Percentiles rank a stretch among this genome's conserved stretches.
Conservation (phyloP, 2,329 filamentous ascomycete species). For the Stenocarpella maydis region DNA sequence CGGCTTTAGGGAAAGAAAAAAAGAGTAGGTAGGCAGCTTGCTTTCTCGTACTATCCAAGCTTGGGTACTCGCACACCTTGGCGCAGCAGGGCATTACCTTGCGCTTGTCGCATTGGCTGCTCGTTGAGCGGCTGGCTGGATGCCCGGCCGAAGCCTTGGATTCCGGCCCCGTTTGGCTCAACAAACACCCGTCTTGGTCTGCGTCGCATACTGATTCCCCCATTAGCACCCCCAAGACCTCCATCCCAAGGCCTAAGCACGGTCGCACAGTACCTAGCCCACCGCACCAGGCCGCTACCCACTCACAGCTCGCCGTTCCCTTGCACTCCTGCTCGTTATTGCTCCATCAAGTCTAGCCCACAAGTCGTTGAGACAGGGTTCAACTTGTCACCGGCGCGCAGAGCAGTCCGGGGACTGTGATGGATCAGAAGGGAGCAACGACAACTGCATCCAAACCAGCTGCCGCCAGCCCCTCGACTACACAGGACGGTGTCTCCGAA, state of each 20-base stretch:
- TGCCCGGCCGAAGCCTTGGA: background rate
- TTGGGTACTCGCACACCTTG: background rate
- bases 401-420: constrained; percentile 29
- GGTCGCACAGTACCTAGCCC: constrained; percentile 28
- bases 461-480: constrained; percentile 16
- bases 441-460: constrained; percentile 28
- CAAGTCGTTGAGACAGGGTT: constrained; percentile 32
- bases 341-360: constrained; percentile 32
- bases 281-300: constrained; percentile 16
- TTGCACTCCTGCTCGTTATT: constrained; percentile 8
- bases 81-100: background rate
- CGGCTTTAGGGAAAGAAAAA: background rate
- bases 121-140: background rate
- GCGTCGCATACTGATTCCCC: constrained; percentile 13
- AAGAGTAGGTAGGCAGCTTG: background rate
- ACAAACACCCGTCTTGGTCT: constrained; percentile 11
- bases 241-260: constrained; percentile 23
- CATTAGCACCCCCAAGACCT: constrained; percentile 9
- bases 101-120: constrained; percentile 4
- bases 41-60: background rate
- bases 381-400: constrained; percentile 31
- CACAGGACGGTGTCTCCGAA: constrained; percentile 5
- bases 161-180: constrained; percentile 3
- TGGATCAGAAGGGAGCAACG: constrained; percentile 32
- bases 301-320: constrained; percentile 34